phyloP scores from a whole-genome alignment of 2,329 filamentous ascomycete genomes.

The Calonectria henricotiae region DNA sequence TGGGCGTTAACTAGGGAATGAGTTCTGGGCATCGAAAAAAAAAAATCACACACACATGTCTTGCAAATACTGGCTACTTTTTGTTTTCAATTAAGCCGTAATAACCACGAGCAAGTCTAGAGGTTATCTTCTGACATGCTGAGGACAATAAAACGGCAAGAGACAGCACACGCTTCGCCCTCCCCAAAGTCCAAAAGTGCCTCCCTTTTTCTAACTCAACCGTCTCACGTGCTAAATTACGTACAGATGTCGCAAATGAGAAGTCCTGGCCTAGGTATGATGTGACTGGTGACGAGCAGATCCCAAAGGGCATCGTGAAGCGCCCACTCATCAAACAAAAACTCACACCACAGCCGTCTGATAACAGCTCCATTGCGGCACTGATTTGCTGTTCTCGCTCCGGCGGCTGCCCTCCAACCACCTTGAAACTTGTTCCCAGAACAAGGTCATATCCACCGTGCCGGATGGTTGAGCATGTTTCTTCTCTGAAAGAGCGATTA shows the following conservation, averaged over 20 bases:
- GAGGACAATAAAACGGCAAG: constrained; percentile 45
- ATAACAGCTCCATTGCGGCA: constrained; percentile 24
- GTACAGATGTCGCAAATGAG: constrained; percentile 34
- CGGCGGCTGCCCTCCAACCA: constrained; percentile 4
- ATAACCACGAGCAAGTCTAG: constrained; percentile 44
- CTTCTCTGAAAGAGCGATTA: constrained; percentile 52
- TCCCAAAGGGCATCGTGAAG: constrained; percentile 5
- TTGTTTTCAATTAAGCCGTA: constrained; percentile 41
- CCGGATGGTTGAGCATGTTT: constrained; percentile 21
- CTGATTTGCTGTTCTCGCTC: background rate
- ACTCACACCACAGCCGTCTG: constrained; percentile 25
- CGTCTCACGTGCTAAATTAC: constrained; percentile 30
- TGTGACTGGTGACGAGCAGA: constrained; percentile 18
- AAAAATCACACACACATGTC: constrained; percentile 1
- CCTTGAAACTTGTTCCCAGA: constrained; percentile 44
- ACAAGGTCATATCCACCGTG: constrained; percentile 33
- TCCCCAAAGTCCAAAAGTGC: constrained; percentile 39
- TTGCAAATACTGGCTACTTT: constrained; percentile 26
- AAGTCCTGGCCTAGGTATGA: constrained; percentile 23
- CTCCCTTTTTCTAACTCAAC: constrained; percentile 31
- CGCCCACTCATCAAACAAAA: background rate
- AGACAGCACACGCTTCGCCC: constrained; percentile 39
- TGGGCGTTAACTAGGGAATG: constrained; percentile 29
- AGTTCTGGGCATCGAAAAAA: constrained; percentile 29
- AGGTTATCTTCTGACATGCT: constrained; percentile 46